A percentile compares a stretch with the other conserved stretches of the same genome.
Conservation (phyloP, 1,139 yeast species). For the Magnusiomyces starmeri region DNA sequence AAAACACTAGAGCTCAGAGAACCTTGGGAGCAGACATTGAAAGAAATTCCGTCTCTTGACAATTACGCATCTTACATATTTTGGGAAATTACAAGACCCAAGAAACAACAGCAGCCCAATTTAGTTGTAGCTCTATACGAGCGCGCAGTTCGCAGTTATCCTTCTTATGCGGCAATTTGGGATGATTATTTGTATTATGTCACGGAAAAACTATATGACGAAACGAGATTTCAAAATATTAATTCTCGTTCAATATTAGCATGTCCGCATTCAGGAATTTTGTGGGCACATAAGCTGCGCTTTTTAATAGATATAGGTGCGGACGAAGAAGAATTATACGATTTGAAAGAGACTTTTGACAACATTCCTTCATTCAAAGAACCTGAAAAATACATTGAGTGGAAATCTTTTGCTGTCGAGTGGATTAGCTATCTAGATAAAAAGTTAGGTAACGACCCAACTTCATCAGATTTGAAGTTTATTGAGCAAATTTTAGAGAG, state of each 20-base stretch:
- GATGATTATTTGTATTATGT: constrained; percentile 27
- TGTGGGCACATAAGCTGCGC: constrained; percentile 27
- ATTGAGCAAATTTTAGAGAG: constrained; percentile 6
- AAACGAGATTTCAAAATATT: constrained; percentile 12
- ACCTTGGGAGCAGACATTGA: constrained; percentile 22
- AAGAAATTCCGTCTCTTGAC: constrained; percentile 17
- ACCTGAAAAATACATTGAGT: constrained; percentile 28
- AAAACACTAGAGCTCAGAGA: constrained; percentile 21
- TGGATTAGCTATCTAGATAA: constrained; percentile 26
- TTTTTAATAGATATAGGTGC: constrained; percentile 16
- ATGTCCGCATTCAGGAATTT: constrained; percentile 26
- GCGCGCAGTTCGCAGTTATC: constrained; percentile 21
- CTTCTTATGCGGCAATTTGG: constrained; percentile 26
- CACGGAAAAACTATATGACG: constrained; percentile 8
- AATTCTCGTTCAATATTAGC: constrained; percentile 23
- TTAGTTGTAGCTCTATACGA: constrained; percentile 23
- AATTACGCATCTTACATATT: constrained; percentile 31
- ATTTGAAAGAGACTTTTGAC: constrained; percentile 10
- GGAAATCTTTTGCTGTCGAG: constrained; percentile 37
- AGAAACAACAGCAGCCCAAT: constrained; percentile 14
- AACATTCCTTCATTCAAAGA: constrained; percentile 14
- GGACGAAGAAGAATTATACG: constrained; percentile 13
- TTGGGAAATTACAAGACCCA: constrained; percentile 24
- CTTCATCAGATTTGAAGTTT: constrained; percentile 7
- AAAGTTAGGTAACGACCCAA: constrained; percentile 5